These are phyloP conservation scores for Bipolaris oryzae DNA, from an alignment of 2,329 filamentous ascomycete species.

Conservation along the genomic window DNA sequence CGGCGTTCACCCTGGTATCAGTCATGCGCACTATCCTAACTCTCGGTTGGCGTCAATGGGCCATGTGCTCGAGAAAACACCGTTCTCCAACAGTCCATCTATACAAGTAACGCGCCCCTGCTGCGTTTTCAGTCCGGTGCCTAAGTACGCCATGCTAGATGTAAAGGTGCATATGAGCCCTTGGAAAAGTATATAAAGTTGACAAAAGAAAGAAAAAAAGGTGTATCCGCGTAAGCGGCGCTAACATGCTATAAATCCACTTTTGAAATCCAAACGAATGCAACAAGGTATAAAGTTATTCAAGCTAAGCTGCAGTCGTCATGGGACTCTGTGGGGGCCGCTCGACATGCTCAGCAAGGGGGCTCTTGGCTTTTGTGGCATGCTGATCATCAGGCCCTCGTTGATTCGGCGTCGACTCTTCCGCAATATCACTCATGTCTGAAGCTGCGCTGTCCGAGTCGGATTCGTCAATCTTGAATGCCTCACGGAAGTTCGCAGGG, in stretches of 20 bases:
- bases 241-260: constrained; percentile 20
- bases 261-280: constrained; percentile 27
- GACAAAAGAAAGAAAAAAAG: constrained; percentile 16
- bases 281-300: constrained; percentile 11
- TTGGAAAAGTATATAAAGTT: constrained; percentile 12
- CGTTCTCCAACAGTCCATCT: constrained; percentile 10
- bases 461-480: constrained; percentile 26
- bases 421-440: constrained; percentile 44
- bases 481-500: constrained; percentile 35
- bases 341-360: constrained; percentile 17
- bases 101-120: constrained; percentile 15
- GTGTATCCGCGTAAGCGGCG: constrained; percentile 20
- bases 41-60: constrained; percentile 4
- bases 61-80: constrained; percentile 11
- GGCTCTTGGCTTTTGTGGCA: constrained; percentile 22
- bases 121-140: constrained; percentile 18
- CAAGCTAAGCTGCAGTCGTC: constrained; percentile 22
- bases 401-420: constrained; percentile 30
- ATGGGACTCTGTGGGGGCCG: constrained; percentile 17
- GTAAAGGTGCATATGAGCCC: constrained; percentile 16
- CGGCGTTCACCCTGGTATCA: constrained; percentile 11
- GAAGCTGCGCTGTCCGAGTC: constrained; percentile 35
- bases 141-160: constrained; percentile 25
- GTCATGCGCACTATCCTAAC: constrained; percentile 10
- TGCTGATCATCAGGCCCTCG: constrained; percentile 14